These are phyloP conservation scores for Clitoria ternatea DNA, from an alignment of 306 rosid species.

Conservation along the genomic window DNA sequence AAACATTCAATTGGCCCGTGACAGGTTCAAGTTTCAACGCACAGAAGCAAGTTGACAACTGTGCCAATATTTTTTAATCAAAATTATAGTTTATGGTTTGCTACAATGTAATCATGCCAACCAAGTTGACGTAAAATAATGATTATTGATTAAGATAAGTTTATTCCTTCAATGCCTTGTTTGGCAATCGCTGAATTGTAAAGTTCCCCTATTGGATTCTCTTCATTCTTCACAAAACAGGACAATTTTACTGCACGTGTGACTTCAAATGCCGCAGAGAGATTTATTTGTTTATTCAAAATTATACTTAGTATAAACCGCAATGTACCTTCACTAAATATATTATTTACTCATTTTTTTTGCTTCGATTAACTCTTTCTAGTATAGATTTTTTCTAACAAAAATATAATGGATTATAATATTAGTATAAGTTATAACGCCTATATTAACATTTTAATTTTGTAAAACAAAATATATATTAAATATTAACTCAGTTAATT, in stretches of 20 bases:
- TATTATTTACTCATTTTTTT: no score
- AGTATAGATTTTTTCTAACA: no score
- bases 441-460: no score
- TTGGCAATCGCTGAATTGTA: conserved; percentile 21
- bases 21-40: conserved; percentile 33
- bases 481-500: no score
- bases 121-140: conserved; percentile 37
- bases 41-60: background rate
- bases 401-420: no score
- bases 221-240: conserved; percentile 3
- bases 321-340: no score
- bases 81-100: background rate
- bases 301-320: no score
- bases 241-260: conserved; percentile 40
- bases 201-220: no score
- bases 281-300: background rate
- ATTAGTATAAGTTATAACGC: no score
- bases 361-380: no score
- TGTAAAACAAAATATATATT: no score
- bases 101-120: background rate
- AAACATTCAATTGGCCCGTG: conserved; percentile 35
- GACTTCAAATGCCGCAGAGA: conserved; percentile 3
- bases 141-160: conserved; percentile 9
- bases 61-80: background rate
- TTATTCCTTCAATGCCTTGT: conserved; percentile 24